These are phyloP conservation scores for Aspergillus leporis DNA, from an alignment of 495 filamentous ascomycete species.

Conservation along the genomic window DNA sequence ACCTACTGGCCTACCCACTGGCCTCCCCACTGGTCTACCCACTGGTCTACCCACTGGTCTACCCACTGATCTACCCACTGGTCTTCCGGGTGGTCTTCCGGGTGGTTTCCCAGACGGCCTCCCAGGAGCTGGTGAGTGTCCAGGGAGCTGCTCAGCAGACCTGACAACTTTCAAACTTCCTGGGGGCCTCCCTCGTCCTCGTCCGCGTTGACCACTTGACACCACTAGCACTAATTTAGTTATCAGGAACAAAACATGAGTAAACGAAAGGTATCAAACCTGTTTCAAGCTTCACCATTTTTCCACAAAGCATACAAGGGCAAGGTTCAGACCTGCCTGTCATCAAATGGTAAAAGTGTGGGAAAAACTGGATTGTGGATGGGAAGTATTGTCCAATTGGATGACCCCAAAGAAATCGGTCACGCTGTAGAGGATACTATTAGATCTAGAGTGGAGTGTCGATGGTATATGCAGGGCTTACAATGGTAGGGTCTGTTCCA, in stretches of 20 bases:
- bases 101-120: constrained; percentile 5
- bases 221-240: background rate
- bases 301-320: constrained; percentile 39
- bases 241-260: background rate
- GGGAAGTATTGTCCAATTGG: constrained; percentile 50
- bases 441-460: constrained; percentile 9
- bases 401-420: constrained; percentile 58
- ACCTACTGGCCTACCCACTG: constrained; percentile 3
- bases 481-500: constrained; percentile 31
- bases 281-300: constrained; percentile 17
- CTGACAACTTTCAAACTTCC: constrained; percentile 3
- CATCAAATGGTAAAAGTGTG: constrained; percentile 60
- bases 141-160: background rate
- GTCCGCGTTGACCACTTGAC: constrained; percentile 3
- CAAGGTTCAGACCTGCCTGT: constrained; percentile 38
- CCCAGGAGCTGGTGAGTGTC: background rate
- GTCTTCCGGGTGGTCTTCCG: constrained; percentile 24
- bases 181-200: constrained; percentile 25
- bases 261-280: constrained; percentile 4
- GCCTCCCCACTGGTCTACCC: constrained; percentile 15
- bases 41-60: constrained; percentile 11
- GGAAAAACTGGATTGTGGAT: constrained; percentile 54
- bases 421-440: constrained; percentile 32
- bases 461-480: constrained; percentile 24
- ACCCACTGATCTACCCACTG: constrained; percentile 14